phyloP scores from a whole-genome alignment of 345 rosid species.

The Populus pruinosa region DNA sequence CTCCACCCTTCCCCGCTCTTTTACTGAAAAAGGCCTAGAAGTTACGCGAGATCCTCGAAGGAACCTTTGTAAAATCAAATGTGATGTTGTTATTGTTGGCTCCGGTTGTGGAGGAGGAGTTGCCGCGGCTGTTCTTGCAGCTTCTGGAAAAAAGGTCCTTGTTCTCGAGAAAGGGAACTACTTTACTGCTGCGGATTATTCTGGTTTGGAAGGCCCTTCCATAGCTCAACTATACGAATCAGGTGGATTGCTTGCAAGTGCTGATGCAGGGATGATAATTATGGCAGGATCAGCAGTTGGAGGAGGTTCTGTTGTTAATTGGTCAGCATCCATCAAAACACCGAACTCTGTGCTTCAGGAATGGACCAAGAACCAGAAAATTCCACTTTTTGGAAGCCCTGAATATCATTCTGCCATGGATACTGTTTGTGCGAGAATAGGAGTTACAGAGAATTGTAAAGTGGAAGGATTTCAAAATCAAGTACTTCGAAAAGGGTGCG shows the following conservation, averaged over 20 bases:
- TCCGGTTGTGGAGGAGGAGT: constrained; percentile 97
- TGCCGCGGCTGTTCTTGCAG: constrained; percentile 76
- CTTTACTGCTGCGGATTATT: constrained; percentile 47
- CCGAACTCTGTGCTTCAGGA: constrained; percentile 62
- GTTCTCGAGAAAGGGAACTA: constrained; percentile 85
- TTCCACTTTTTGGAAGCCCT: constrained; percentile 41
- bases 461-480: constrained; percentile 73
- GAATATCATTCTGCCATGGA: constrained; percentile 68
- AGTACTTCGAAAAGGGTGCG: constrained; percentile 72
- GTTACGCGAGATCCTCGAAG: constrained; percentile 27
- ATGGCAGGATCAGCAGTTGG: constrained; percentile 83
- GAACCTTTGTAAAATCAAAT: constrained; percentile 46
- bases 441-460: constrained; percentile 57
- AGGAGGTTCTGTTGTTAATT: constrained; percentile 85
- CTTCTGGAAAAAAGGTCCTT: constrained; percentile 63
- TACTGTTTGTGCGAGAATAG: constrained; percentile 59
- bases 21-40: constrained; percentile 55
- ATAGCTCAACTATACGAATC: constrained; percentile 50
- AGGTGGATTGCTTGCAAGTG: constrained; percentile 54
- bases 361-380: constrained; percentile 54
- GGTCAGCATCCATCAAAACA: constrained; percentile 84
- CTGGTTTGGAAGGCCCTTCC: constrained; percentile 66
- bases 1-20: constrained; percentile 40
- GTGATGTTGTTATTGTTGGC: constrained; percentile 74
- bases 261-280: constrained; percentile 35